Conservation (phyloP, 78 protist species). For the Emiliania huxleyi region DNA sequence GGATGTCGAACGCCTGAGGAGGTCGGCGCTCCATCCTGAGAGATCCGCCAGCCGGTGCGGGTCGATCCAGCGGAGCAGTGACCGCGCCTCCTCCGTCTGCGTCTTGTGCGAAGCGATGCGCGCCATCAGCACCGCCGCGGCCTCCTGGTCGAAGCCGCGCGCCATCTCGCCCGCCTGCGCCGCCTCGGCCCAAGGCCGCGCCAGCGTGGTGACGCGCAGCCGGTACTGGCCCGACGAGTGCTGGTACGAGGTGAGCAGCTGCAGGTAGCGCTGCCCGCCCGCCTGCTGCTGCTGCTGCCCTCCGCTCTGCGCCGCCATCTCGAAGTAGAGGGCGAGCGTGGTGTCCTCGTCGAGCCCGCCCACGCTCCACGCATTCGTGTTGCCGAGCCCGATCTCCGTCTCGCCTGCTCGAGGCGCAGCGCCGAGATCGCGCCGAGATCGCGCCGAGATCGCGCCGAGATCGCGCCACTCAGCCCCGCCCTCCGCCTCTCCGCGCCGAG, state of each 20-base stretch:
- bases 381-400: constrained; percentile 89
- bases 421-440: too few relatives aligned
- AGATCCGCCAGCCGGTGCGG: too few relatives aligned
- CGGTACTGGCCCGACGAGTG: constrained; percentile 73
- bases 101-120: constrained; percentile 83
- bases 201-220: constrained; percentile 93
- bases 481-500: too few relatives aligned
- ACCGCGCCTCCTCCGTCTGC: neutral
- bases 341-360: constrained; percentile 59
- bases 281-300: neutral
- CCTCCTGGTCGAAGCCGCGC: constrained; percentile 80
- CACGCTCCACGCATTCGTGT: constrained; percentile 87
- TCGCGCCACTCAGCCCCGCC: too few relatives aligned
- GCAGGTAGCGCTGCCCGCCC: constrained; percentile 69
- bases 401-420: constrained; percentile 42
- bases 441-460: too few relatives aligned
- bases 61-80: neutral
- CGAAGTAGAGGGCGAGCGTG: constrained; percentile 86
- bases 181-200: constrained; percentile 35
- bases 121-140: constrained; percentile 97
- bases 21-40: too few relatives aligned
- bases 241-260: constrained; percentile 84
- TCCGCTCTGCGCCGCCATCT: constrained; percentile 51
- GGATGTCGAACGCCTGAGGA: constrained; percentile 86
- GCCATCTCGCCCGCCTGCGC: constrained; percentile 18